Percentiles rank a stretch among this genome's conserved stretches.
phyloP scores from a whole-genome alignment of 345 rosid species.

The sweet orange (Citrus sinensis) region DVS_A1.0 CM039168.1:15426501-15427000 shows the following conservation, averaged over 20 bases:
- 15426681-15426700: constrained; percentile 90
- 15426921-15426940: constrained; percentile 72
- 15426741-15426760: constrained; percentile 63
- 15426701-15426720: constrained; percentile 70
- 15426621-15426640: constrained; percentile 77
- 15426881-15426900: constrained; percentile 72
- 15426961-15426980: constrained; percentile 47
- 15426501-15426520: constrained; percentile 52
- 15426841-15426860: not conserved
- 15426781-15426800: not conserved
- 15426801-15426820: too few relatives aligned
- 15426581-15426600: constrained; percentile 73
- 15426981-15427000: too few relatives aligned
- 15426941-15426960: constrained; percentile 75
- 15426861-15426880: constrained; percentile 71
- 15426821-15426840: not conserved
- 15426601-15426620: constrained; percentile 85
- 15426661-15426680: constrained; percentile 88
- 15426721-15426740: constrained; percentile 80
- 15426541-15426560: constrained; percentile 82
- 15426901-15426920: constrained; percentile 66
- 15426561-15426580: constrained; percentile 67
- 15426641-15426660: constrained; percentile 61
- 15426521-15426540: constrained; percentile 70
- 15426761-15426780: constrained; percentile 85